Evolutionary conservation across 305 asterid species (phyloP).

Genomic region (Caryopteris hybrid): DNA sequence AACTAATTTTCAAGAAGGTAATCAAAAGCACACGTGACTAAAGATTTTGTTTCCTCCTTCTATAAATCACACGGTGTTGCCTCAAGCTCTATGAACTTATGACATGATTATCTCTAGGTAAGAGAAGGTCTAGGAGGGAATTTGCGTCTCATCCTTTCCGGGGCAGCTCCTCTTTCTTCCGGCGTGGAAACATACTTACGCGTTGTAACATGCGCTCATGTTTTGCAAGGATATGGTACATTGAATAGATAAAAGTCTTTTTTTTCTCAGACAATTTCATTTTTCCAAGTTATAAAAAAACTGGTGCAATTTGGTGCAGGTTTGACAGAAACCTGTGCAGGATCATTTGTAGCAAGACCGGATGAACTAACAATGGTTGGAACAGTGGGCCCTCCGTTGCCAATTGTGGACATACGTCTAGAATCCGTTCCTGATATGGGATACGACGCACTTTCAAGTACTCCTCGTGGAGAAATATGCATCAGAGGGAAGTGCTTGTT

Average conservation of each 20-base stretch:
- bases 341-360: constrained; percentile 77
- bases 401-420: constrained; percentile 61
- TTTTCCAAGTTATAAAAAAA: no score
- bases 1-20: constrained; percentile 72
- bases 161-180: constrained; percentile 92
- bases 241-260: neutral
- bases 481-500: constrained; percentile 75
- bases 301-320: constrained; percentile 38
- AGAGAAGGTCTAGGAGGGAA: constrained; percentile 86
- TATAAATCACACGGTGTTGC: neutral
- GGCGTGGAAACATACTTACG: constrained; percentile 73
- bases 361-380: constrained; percentile 66
- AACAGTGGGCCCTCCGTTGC: constrained; percentile 87
- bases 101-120: constrained; percentile 29
- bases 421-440: constrained; percentile 89
- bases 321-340: constrained; percentile 90
- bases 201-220: constrained; percentile 77
- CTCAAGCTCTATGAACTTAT: constrained; percentile 8
- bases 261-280: no score
- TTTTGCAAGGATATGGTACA: constrained; percentile 86
- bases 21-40: neutral
- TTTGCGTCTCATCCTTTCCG: constrained; percentile 71
- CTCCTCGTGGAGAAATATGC: constrained; percentile 83
- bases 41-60: neutral
- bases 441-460: constrained; percentile 58